Percentiles rank a stretch among this genome's conserved stretches.
These are phyloP conservation scores for Cyberlindnera veronae DNA, from an alignment of 805 yeast species.

Conservation along the genomic window DNA sequence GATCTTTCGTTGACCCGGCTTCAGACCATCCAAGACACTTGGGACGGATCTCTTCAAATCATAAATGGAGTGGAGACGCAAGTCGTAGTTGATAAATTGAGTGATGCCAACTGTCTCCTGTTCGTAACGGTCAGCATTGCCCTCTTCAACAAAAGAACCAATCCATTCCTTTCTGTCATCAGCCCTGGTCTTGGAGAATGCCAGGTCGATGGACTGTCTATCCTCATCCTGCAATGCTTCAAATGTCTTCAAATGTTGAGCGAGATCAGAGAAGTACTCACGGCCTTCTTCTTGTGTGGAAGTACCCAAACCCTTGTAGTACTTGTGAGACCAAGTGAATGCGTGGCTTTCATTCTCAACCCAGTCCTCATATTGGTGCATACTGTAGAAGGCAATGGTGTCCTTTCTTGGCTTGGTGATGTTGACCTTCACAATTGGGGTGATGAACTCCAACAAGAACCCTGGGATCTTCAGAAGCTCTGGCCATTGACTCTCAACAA, in stretches of 20 bases:
- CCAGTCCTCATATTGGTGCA: slow-evolving; percentile 97
- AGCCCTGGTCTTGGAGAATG: slow-evolving; percentile 91
- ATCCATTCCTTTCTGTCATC: slow-evolving; percentile 98
- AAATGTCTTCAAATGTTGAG: slow-evolving; percentile 80
- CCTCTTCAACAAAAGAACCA: slow-evolving; percentile 88
- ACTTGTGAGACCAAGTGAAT: slow-evolving; percentile 87
- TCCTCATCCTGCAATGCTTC: slow-evolving; percentile 80
- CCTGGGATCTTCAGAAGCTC: slow-evolving; percentile 90
- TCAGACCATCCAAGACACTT: slow-evolving; percentile 88
- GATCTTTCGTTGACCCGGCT: slow-evolving; percentile 96
- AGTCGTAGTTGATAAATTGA: slow-evolving; percentile 92
- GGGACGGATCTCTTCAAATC: slow-evolving; percentile 96
- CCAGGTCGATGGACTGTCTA: slow-evolving; percentile 75
- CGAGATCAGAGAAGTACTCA: slow-evolving; percentile 83
- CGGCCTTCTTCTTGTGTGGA: slow-evolving; percentile 79
- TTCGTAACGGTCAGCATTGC: slow-evolving; percentile 40
- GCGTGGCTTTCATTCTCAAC: slow-evolving; percentile 73
- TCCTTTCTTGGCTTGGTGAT: slow-evolving; percentile 58
- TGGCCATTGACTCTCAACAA: slow-evolving; percentile 90
- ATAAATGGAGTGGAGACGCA: slow-evolving; percentile 93
- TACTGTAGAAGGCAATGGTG: slow-evolving; percentile 75
- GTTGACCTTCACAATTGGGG: slow-evolving; percentile 93
- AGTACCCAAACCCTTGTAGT: slow-evolving; percentile 98
- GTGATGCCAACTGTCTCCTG: slow-evolving; percentile 66
- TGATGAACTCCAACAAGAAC: slow-evolving; percentile 87